Evolutionary conservation across 1,284 basidiomycete species (phyloP), one percentile per base, ranked within the genome.

Genomic region (Fomitopsis pinicola): DNA sequence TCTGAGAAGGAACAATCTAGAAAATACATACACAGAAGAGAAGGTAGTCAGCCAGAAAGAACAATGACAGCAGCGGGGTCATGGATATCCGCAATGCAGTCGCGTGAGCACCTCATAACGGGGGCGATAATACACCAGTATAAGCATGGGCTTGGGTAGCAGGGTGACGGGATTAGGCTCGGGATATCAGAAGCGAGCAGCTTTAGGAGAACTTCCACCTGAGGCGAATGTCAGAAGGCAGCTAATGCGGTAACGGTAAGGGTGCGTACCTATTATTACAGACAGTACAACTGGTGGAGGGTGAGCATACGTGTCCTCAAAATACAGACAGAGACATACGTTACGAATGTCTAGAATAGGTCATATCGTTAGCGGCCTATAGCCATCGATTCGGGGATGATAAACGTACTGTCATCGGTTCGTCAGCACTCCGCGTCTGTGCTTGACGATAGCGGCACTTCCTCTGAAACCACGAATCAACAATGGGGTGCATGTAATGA

Each of bases 391-490:
- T 22, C 22, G 22, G 22, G 40, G 6, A 26, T 10, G 12, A 30
- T 33, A 61, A 10, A 83, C 88, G 75, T 74, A 92, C 90, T 9
- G 95, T 97, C 95, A 98, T 97, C 44, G 95, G 95, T 77, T 97
- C 95, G 78, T 98, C 95, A 42, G 95, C 95, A 72, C 89, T 93
- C 65, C 95, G 83, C 5, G 95, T 98, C 74, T 98, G 95, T 71
- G 93, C 94, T 78, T 97, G 95, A 68, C 94, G 91, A 72, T 97
- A 97, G 54, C 91, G 87, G 69, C 93, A 95, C 78, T 95, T 94
- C 67, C 92, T 80, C 87, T 92, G 68, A n/a, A 61, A 60, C 30
- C 8, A 33, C 14, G 36, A 14, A 10, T 59, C 36, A 36, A 14
- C 40, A 28, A 45, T 33, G 42, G n/a, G 38, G 46, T 12, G 17